A percentile compares a stretch with the other conserved stretches of the same genome.
phyloP scores from a whole-genome alignment of 176 grass and related monocot species.

The Phyllostachys edulis region DNA sequence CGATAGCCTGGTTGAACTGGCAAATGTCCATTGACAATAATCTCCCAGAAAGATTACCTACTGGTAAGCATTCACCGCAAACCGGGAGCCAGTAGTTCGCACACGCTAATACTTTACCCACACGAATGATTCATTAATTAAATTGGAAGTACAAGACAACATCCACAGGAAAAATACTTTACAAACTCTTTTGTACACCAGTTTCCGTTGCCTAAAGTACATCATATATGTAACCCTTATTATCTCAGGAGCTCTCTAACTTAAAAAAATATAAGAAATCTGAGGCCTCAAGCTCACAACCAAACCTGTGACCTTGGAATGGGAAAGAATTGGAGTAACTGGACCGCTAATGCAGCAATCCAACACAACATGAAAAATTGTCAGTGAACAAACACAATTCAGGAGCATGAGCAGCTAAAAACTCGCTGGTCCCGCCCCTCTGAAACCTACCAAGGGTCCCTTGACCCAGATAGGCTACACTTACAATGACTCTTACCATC shows the following conservation, averaged over 20 bases:
- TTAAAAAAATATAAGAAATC: conserved; percentile 46
- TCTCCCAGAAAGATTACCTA: neutral
- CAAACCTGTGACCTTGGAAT: conserved; percentile 57
- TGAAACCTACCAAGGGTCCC: conserved; percentile 37
- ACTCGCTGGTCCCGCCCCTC: conserved; percentile 66
- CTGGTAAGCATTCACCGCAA: neutral
- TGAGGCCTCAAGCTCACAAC: conserved; percentile 55
- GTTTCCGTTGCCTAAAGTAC: conserved; percentile 48
- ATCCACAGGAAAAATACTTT: neutral
- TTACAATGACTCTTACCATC: conserved; percentile 15
- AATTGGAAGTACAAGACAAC: conserved; percentile 19
- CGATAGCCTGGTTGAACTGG: neutral
- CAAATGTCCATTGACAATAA: neutral
- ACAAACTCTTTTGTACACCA: conserved; percentile 53
- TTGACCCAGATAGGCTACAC: conserved; percentile 34
- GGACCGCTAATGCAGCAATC: conserved; percentile 38
- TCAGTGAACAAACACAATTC: conserved; percentile 31
- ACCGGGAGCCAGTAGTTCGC: neutral
- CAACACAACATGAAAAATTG: conserved; percentile 34
- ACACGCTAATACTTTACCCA: neutral
- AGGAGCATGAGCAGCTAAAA: conserved; percentile 87
- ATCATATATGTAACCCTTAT: conserved; percentile 48
- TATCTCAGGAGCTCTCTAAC: conserved; percentile 27
- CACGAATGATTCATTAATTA: conserved; percentile 2
- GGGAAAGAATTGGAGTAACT: conserved; percentile 50